Conservation (phyloP, 306 rosid species). For the Gleditsia sinensis region DNA sequence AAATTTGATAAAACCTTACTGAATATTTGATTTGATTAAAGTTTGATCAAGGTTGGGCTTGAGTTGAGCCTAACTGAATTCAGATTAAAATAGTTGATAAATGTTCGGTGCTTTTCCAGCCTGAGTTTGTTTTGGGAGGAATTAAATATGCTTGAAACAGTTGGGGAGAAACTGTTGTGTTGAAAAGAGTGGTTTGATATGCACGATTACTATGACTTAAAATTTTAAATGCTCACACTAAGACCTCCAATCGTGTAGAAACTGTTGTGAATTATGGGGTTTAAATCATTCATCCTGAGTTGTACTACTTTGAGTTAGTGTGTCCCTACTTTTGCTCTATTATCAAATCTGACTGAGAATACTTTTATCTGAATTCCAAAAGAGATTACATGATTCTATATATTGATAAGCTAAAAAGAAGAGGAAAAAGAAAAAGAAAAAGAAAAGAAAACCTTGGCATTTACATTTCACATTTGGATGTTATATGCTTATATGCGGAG, state of each 20-base stretch:
- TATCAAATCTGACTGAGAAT: neutral
- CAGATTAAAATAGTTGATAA: too few relatives aligned
- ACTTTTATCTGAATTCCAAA: constrained; percentile 19
- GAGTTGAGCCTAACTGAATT: too few relatives aligned
- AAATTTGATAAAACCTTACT: too few relatives aligned
- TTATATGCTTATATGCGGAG: neutral
- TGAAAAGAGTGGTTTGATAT: constrained; percentile 11
- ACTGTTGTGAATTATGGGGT: neutral
- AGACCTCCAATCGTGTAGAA: neutral
- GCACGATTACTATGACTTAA: neutral
- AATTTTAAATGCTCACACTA: neutral
- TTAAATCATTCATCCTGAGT: neutral
- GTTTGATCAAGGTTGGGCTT: too few relatives aligned
- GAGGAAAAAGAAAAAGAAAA: neutral
- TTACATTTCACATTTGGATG: constrained; percentile 8
- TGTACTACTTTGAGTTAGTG: neutral
- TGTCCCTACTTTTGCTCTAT: neutral
- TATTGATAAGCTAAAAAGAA: neutral
- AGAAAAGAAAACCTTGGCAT: constrained; percentile 4
- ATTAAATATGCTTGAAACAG: neutral
- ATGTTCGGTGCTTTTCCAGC: too few relatives aligned
- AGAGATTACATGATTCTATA: neutral
- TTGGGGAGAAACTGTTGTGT: constrained; percentile 8
- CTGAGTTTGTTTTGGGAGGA: too few relatives aligned
- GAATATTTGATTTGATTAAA: too few relatives aligned